Evolutionary conservation across 1,284 basidiomycete genomes (phyloP).

Genomic region (Pseudozyma pruni): DNA sequence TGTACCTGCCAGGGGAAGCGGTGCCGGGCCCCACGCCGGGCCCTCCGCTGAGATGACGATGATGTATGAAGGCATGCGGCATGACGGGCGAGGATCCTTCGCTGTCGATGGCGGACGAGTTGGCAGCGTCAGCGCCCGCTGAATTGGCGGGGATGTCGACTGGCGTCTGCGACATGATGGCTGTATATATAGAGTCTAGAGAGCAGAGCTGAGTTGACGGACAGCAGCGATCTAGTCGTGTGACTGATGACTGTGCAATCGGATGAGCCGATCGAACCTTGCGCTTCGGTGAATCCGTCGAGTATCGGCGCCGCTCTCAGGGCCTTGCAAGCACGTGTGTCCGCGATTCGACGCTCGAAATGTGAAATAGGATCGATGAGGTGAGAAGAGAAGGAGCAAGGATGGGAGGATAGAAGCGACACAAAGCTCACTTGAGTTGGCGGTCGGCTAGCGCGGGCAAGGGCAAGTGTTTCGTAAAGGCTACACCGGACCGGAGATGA

Average conservation of each 20-base stretch:
- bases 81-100: constrained; percentile 29
- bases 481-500: constrained; percentile 31
- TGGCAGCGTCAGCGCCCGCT: constrained; percentile 6
- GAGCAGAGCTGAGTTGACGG: background rate
- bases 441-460: background rate
- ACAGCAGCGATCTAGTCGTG: background rate
- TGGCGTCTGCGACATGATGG: constrained; percentile 31
- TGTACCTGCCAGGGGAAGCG: constrained; percentile 42
- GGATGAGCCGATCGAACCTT: background rate
- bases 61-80: constrained; percentile 73
- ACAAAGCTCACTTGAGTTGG: too few species aligned
- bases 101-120: constrained; percentile 35
- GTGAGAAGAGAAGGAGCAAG: background rate
- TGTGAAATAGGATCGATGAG: background rate
- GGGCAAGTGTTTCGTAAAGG: background rate
- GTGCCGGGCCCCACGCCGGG: constrained; percentile 48
- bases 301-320: too few species aligned
- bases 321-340: too few species aligned
- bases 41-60: constrained; percentile 72
- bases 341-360: too few species aligned
- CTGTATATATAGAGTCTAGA: background rate
- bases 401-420: too few species aligned
- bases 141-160: constrained; percentile 14
- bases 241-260: background rate
- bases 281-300: too few species aligned